Conservation (phyloP, 768 basidiomycete genomes). For the Cubamyces lactineus region DNA sequence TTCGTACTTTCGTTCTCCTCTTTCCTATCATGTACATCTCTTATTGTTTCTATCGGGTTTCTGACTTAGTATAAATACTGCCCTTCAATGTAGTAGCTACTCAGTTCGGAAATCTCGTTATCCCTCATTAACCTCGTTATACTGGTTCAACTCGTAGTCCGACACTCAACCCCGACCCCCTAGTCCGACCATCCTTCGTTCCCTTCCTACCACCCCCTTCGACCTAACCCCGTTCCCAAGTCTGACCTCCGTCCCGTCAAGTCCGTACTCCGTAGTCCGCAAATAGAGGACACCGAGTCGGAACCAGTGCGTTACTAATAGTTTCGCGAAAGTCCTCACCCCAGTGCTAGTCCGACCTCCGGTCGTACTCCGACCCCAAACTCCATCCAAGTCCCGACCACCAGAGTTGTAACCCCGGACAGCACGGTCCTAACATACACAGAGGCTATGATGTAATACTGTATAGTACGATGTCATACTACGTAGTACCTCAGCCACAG, state of each 20-base stretch:
- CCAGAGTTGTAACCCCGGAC: neutral
- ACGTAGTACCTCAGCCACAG: no score
- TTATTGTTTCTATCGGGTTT: neutral
- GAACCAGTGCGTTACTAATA: neutral
- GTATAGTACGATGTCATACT: no score
- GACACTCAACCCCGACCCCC: neutral
- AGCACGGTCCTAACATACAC: neutral
- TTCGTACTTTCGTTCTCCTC: neutral
- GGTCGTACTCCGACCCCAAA: neutral
- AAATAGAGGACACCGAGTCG: neutral
- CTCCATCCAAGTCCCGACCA: neutral
- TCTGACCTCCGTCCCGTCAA: neutral
- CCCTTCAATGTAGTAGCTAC: neutral
- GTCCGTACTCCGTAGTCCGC: no score
- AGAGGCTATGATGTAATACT: no score
- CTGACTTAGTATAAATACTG: neutral
- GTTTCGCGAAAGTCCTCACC: neutral
- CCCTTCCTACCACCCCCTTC: neutral
- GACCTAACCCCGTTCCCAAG: neutral
- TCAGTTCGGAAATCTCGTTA: neutral
- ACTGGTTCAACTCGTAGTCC: neutral
- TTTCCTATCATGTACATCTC: neutral
- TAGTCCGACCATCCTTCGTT: neutral
- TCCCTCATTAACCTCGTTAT: no score
- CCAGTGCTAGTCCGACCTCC: neutral